A percentile compares a stretch with the other conserved stretches of the same genome.
phyloP scores from a whole-genome alignment of 345 rosid genomes.

The Gossypium rotundifolium region DNA sequence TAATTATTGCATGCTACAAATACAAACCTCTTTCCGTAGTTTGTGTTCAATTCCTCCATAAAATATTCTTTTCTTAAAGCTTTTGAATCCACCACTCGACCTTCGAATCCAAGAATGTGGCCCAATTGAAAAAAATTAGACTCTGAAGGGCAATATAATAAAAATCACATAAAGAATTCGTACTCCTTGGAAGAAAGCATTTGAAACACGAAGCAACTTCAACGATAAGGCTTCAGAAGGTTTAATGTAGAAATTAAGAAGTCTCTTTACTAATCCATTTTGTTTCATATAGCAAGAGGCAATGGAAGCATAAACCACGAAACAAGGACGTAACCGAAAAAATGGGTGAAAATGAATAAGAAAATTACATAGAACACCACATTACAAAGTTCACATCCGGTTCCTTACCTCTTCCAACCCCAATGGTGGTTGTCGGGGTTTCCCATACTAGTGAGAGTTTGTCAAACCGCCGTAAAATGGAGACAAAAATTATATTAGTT shows the following conservation, averaged over 20 bases:
- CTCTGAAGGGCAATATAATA: conserved; percentile 6
- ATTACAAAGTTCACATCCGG: background rate
- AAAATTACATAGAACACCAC: background rate
- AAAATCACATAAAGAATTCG: background rate
- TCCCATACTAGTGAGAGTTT: conserved; percentile 80
- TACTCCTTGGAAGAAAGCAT: background rate
- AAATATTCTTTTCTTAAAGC: conserved; percentile 76
- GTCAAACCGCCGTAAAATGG: conserved; percentile 57
- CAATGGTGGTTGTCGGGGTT: conserved; percentile 78
- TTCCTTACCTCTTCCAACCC: conserved; percentile 61
- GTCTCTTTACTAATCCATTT: background rate
- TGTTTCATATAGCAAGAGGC: background rate
- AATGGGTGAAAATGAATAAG: background rate
- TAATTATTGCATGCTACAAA: conserved; percentile 3
- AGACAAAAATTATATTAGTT: conserved; percentile 4
- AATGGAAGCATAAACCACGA: background rate
- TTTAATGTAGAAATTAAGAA: background rate
- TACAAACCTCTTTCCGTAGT: conserved; percentile 73
- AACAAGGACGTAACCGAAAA: background rate
- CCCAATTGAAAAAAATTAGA: conserved; percentile 49
- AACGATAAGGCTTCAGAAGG: background rate
- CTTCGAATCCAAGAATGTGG: conserved; percentile 84
- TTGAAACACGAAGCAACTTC: background rate
- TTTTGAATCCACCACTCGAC: conserved; percentile 63
- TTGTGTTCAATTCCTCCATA: conserved; percentile 84